phyloP scores from a whole-genome alignment of 257 asterid genomes.

The Datura wrightii region DNA sequence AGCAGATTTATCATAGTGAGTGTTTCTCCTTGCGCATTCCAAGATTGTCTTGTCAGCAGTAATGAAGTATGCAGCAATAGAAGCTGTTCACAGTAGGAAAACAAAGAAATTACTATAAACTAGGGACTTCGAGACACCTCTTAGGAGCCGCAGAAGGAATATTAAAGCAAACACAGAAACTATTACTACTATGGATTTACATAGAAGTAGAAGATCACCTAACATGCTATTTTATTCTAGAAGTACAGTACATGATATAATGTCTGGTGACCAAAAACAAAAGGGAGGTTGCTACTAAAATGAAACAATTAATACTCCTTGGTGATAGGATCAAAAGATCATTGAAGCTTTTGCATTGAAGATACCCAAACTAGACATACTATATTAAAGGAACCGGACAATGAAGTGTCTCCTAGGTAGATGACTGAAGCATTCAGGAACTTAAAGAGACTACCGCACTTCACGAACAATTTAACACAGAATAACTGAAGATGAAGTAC shows the following conservation, averaged over 20 bases:
- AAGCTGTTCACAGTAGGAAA: conserved; percentile 54
- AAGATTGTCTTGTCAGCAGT: conserved; percentile 81
- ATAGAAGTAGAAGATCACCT: neutral
- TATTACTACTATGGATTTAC: neutral
- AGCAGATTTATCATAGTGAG: conserved; percentile 54
- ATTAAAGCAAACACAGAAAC: neutral
- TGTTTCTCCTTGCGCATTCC: conserved; percentile 76
- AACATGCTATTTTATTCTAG: conserved; percentile 4
- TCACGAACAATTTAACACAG: neutral
- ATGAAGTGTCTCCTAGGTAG: neutral
- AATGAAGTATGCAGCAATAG: conserved; percentile 85
- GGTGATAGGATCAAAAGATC: neutral
- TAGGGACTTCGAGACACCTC: neutral
- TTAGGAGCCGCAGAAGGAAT: neutral
- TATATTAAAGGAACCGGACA: neutral
- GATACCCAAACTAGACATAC: neutral
- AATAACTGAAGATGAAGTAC: neutral
- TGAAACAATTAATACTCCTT: neutral
- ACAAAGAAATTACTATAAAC: neutral
- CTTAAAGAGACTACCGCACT: conserved; percentile 1
- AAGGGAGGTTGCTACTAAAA: neutral
- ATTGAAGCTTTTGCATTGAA: neutral
- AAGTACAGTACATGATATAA: neutral
- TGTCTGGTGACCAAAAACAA: neutral
- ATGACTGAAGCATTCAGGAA: neutral